These are phyloP conservation scores for Syzygium grande DNA, from an alignment of 345 rosid species.

Conservation along the genomic window DNA sequence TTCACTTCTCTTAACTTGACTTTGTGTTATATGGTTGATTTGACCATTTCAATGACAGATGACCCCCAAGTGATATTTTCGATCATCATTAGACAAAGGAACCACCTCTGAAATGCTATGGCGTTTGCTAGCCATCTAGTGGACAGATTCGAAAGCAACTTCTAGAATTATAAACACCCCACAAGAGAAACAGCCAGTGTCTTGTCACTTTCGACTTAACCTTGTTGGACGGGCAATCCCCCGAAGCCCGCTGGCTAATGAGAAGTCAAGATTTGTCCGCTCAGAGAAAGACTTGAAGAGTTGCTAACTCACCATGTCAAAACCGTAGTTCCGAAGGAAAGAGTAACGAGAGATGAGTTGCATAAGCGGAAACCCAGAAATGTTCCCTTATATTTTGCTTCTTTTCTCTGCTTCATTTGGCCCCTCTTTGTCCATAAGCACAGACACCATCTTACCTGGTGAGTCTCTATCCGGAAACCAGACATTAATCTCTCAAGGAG, in stretches of 20 bases:
- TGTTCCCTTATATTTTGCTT: neutral
- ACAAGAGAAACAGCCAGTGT: neutral
- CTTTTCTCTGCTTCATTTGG: neutral
- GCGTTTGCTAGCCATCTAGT: too few relatives aligned
- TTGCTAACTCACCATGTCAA: neutral
- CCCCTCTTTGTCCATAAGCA: neutral
- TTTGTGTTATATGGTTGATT: too few relatives aligned
- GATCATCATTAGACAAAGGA: too few relatives aligned
- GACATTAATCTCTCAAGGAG: neutral
- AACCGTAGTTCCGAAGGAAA: neutral
- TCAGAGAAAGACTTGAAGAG: neutral
- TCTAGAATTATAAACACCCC: neutral
- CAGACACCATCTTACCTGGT: neutral
- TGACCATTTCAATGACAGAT: too few relatives aligned
- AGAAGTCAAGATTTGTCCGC: neutral
- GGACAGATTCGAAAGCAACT: too few relatives aligned
- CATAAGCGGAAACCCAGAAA: neutral
- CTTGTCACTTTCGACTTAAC: neutral
- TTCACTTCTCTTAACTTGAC: too few relatives aligned
- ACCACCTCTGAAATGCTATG: too few relatives aligned
- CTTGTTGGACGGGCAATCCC: neutral
- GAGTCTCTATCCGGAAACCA: constrained; percentile 4
- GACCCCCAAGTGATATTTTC: too few relatives aligned
- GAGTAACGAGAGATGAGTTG: neutral
- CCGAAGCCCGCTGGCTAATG: neutral